Evolutionary conservation across 2,329 filamentous ascomycete genomes (phyloP), one percentile per base, ranked within the genome.

Genomic region (Ophiostoma populinum): DNA sequence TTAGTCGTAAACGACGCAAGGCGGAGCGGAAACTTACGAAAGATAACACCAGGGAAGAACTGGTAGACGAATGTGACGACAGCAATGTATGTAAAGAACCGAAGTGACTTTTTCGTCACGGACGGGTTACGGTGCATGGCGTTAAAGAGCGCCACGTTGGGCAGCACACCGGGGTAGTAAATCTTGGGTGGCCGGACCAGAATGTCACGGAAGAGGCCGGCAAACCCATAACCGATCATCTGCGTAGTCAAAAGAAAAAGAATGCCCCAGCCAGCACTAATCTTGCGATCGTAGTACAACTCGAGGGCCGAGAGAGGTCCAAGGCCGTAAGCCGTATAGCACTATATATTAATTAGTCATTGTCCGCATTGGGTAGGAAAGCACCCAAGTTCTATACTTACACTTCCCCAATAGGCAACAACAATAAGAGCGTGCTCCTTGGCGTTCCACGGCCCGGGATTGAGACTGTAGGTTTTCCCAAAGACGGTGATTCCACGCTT

Each of bases 361-460:
- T n/a, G n/a, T n/a, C n/a, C n/a, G n/a, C n/a, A n/a, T n/a, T n/a
- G n/a, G n/a, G n/a, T n/a, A n/a, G n/a, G n/a, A n/a, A n/a, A n/a
- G n/a, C n/a, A 15, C 19, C 26, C n/a, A 27, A 6, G 16, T 7
- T 13, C 9, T 17, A 28, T 15, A 28, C 45, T 25, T 20, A 45
- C 41, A 32, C 44, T 46, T 2, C 47, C 48, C 48, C 49, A 51
- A 34, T 50, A 51, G 2, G 50, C 49, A 7, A 53, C 50, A 10
- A 53, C 43, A 24, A 53, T 46, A 12, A 53, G 31, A 6, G 49
- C 49, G 29, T 51, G 52, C 41, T 52, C 51, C 34, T 53, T 53
- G 10, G 48, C 47, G 32, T 53, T 52, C 49, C 47, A 54, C 6
- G 48, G 49, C 2, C 47, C 49, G 9, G 51, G 50, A 27, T 54